A percentile compares a stretch with the other conserved stretches of the same genome.
These are phyloP conservation scores for Penicillium nordicum DNA, from an alignment of 2,329 filamentous ascomycete genomes.

Conservation along the genomic window DNA sequence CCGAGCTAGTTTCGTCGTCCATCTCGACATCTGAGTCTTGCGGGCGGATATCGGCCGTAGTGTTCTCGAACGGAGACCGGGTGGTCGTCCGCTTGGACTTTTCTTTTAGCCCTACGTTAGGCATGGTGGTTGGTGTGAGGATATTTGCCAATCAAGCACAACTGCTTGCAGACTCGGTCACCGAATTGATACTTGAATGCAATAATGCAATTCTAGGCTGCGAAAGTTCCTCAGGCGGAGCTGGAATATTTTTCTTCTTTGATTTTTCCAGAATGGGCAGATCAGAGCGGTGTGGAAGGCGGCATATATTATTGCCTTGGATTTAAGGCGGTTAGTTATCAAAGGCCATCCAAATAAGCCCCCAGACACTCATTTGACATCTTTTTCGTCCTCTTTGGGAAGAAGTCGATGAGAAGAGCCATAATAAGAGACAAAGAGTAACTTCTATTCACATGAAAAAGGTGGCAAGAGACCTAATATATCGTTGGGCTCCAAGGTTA, in stretches of 20 bases:
- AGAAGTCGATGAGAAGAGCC: background rate
- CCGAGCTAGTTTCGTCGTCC: conserved; percentile 24
- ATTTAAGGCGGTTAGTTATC: background rate
- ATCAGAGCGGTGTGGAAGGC: conserved; percentile 28
- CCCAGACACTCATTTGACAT: background rate
- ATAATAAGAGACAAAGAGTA: background rate
- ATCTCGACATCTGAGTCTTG: conserved; percentile 27
- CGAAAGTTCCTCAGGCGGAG: conserved; percentile 16
- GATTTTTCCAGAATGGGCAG: conserved; percentile 28
- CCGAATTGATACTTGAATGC: background rate
- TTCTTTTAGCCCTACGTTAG: conserved; percentile 27
- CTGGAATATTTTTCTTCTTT: conserved; percentile 35
- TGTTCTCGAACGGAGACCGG: conserved; percentile 25
- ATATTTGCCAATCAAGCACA: background rate
- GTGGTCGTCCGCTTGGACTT: conserved; percentile 28
- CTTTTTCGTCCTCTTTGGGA: background rate
- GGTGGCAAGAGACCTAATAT: background rate
- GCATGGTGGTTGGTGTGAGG: conserved; percentile 20
- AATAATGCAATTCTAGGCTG: conserved; percentile 5
- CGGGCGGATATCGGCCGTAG: conserved; percentile 14
- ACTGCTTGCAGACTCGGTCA: background rate
- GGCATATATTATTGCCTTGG: conserved; percentile 16
- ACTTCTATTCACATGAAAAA: background rate
- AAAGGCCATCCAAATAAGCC: too few relatives aligned
- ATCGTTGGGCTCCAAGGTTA: too few relatives aligned